These are phyloP conservation scores for Pestalotiopsis sp. DNA, from an alignment of 2,329 filamentous ascomycete species.

Conservation along the genomic window DNA sequence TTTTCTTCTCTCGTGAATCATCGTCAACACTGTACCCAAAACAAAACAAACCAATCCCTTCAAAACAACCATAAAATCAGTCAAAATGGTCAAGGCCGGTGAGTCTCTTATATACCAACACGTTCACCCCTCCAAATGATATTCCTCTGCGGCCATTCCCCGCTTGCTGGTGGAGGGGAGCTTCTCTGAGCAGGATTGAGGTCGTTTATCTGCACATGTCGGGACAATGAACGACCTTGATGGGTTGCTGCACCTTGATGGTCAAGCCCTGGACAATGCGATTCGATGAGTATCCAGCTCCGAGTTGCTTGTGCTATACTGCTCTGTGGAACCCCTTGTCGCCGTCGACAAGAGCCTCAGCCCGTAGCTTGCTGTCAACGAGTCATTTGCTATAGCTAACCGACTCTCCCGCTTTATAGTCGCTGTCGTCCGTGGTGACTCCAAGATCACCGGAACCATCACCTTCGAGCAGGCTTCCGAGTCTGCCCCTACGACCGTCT, in stretches of 20 bases:
- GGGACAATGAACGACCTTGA: constrained; percentile 42
- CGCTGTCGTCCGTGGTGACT: constrained; percentile 96
- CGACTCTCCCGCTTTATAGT: constrained; percentile 54
- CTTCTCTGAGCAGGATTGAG: constrained; percentile 57
- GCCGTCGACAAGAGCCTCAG: background rate
- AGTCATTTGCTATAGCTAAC: constrained; percentile 23
- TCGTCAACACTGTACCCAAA: constrained; percentile 12
- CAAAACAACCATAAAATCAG: constrained; percentile 37
- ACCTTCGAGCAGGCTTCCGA: constrained; percentile 92
- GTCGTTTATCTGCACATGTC: constrained; percentile 43
- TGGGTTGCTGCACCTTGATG: constrained; percentile 34
- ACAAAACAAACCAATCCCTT: constrained; percentile 19
- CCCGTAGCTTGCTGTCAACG: constrained; percentile 8
- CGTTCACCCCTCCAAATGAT: constrained; percentile 20
- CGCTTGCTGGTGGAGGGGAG: constrained; percentile 24
- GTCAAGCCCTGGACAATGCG: constrained; percentile 18
- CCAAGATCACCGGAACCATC: constrained; percentile 90
- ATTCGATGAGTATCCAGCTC: constrained; percentile 13
- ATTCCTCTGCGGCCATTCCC: constrained; percentile 9
- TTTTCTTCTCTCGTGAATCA: background rate
- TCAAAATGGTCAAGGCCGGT: constrained; percentile 94
- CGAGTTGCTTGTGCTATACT: background rate
- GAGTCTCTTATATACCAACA: constrained; percentile 21
- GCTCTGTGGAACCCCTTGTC: constrained; percentile 20
- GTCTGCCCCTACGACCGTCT: constrained; percentile 78